phyloP scores from a whole-genome alignment of 176 grass and related monocot species.

The Eleusine indica region DNA sequence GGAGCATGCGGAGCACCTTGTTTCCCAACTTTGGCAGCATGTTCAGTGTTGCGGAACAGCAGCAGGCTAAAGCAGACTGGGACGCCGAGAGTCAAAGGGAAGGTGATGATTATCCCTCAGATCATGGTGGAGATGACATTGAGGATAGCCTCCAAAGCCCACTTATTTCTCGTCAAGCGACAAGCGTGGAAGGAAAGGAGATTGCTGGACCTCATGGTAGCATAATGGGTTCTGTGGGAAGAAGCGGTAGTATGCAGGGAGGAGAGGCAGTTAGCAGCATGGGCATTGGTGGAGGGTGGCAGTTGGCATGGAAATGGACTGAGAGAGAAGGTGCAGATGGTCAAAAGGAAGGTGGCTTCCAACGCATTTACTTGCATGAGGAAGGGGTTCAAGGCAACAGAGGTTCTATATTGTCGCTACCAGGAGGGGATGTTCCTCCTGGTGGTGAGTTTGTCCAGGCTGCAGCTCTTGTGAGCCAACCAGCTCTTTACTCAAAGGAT shows the following conservation, averaged over 20 bases:
- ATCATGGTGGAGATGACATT: slow-evolving; percentile 73
- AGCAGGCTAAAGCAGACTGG: slow-evolving; percentile 78
- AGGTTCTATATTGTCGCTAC: slow-evolving; percentile 83
- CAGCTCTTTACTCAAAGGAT: slow-evolving; percentile 83
- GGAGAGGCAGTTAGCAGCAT: slow-evolving; percentile 77
- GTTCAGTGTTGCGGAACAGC: slow-evolving; percentile 82
- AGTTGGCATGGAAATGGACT: slow-evolving; percentile 97
- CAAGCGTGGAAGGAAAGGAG: slow-evolving; percentile 84
- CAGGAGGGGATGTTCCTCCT: slow-evolving; percentile 64
- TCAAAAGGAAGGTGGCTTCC: slow-evolving; percentile 81
- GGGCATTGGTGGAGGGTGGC: slow-evolving; percentile 99
- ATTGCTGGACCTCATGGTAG: slow-evolving; percentile 62
- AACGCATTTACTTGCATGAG: slow-evolving; percentile 97
- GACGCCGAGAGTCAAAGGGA: slow-evolving; percentile 84
- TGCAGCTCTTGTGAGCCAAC: slow-evolving; percentile 92
- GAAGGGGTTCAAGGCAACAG: slow-evolving; percentile 62
- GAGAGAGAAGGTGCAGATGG: slow-evolving; percentile 82
- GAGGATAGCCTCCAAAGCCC: slow-evolving; percentile 83
- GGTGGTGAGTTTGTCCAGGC: slow-evolving; percentile 82
- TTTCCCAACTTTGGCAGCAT: slow-evolving; percentile 99
- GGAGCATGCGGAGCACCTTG: slow-evolving; percentile 90
- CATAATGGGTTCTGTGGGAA: slow-evolving; percentile 57
- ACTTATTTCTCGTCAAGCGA: slow-evolving; percentile 87
- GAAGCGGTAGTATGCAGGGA: slow-evolving; percentile 57
- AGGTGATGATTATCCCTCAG: slow-evolving; percentile 72